Evolutionary conservation across 2,329 filamentous ascomycete species (phyloP).

Genomic region (Ascochyta koolunga): DNA sequence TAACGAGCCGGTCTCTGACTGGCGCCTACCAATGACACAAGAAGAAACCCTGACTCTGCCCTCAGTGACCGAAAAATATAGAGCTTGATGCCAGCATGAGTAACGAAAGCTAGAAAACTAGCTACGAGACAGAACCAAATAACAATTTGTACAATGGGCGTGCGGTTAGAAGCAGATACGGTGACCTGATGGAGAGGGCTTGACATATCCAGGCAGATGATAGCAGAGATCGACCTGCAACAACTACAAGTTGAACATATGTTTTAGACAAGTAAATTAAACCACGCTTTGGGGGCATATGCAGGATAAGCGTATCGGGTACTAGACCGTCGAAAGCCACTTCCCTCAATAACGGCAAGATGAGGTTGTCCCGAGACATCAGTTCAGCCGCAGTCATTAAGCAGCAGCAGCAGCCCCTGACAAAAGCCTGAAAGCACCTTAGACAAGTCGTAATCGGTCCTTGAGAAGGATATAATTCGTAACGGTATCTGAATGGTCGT

Average conservation of each 20-base stretch:
- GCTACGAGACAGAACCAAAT: slow-evolving; percentile 28
- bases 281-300: neutral
- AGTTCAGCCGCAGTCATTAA: neutral
- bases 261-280: slow-evolving; percentile 2
- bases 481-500: neutral
- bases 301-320: neutral
- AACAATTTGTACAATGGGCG: slow-evolving; percentile 33
- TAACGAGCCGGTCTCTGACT: too few species aligned
- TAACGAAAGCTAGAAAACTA: slow-evolving; percentile 26
- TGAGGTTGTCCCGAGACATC: neutral
- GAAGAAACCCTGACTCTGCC: slow-evolving; percentile 22
- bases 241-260: slow-evolving; percentile 5
- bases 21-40: slow-evolving; percentile 19
- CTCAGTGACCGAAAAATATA: slow-evolving; percentile 24
- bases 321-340: neutral
- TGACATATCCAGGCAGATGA: slow-evolving; percentile 6
- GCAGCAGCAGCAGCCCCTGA: neutral
- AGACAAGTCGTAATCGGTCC: neutral
- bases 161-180: slow-evolving; percentile 25
- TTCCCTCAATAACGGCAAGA: neutral
- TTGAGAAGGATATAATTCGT: neutral
- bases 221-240: neutral
- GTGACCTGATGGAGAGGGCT: slow-evolving; percentile 21
- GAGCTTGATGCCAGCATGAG: slow-evolving; percentile 29
- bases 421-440: neutral